A percentile compares a stretch with the other conserved stretches of the same genome.
These are phyloP conservation scores for Lachancea dasiensis DNA, from an alignment of 805 yeast species.

Conservation along the genomic window DNA sequence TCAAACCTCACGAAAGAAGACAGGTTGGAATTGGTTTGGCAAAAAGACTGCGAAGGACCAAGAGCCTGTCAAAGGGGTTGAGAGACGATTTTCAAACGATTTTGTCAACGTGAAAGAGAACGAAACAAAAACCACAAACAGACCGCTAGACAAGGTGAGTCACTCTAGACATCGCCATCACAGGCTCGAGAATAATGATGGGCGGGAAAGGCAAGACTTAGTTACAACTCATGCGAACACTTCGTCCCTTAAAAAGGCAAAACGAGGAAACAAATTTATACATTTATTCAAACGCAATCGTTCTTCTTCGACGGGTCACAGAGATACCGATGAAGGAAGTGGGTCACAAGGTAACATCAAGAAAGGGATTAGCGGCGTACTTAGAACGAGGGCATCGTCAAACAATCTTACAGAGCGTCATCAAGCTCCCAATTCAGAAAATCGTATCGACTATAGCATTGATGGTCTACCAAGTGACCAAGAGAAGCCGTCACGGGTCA, in stretches of 20 bases:
- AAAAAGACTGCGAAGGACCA: conserved; percentile 7
- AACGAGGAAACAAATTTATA: conserved; percentile 24
- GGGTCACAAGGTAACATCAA: conserved; percentile 10
- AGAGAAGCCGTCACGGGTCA: conserved; percentile 5
- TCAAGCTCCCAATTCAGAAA: too few species aligned
- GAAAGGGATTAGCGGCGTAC: conserved; percentile 7
- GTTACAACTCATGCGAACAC: background rate
- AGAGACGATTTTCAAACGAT: conserved; percentile 2
- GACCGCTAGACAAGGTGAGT: conserved; percentile 7
- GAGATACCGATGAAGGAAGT: conserved; percentile 5
- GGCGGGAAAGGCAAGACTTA: background rate
- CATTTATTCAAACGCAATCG: conserved; percentile 20
- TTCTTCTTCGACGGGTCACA: conserved; percentile 2
- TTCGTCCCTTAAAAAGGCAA: conserved; percentile 10
- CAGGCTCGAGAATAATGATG: background rate
- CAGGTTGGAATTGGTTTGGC: conserved; percentile 19
- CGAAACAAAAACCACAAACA: conserved; percentile 1
- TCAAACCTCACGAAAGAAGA: conserved; percentile 12
- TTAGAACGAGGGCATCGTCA: conserved; percentile 12
- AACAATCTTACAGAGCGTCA: conserved; percentile 13
- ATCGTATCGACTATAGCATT: too few species aligned
- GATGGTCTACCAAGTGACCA: too few species aligned
- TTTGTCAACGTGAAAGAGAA: conserved; percentile 3
- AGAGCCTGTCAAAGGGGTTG: background rate
- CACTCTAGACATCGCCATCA: conserved; percentile 12